Evolutionary conservation across 805 yeast genomes (phyloP), one percentile per base, ranked within the genome.

Genomic region (Blastobotrys muscicola): DNA sequence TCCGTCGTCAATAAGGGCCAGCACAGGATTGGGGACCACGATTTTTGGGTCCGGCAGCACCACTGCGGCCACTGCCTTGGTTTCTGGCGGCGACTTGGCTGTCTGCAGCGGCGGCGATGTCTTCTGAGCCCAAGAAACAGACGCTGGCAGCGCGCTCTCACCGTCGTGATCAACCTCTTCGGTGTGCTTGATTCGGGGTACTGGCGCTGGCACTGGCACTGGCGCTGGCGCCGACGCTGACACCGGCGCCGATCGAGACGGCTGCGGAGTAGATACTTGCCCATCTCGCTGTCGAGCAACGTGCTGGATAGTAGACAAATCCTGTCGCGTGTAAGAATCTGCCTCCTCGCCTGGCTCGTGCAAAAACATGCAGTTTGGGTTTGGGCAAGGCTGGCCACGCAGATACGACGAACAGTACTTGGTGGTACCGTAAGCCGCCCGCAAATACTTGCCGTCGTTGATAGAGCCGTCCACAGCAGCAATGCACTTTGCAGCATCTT

Each of bases 331-430:
- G 66, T 85, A 90, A 8, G 95, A 83, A 57, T 92, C 98, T 1
- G 97, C 97, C 63, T 92, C 98, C 69, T 92, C 99, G 46, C 99
- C 98, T 5, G 98, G 98, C 65, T 92, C 98, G 62, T 92, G 99
- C 56, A 92, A 72, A 58, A 92, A 92, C 98, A 92, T 92, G 72
- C 99, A 92, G 59, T 87, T 86, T 49, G 97, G 97, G 65, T 92
- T 92, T 47, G 95, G 98, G 67, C 99, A 92, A 8, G 92, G 82
- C 61, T 85, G 94, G 32, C 96, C 97, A 53, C 97, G 75, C 50
- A 92, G 68, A 60, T 92, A 92, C 2, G 95, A 82, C n/a, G 95
- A 85, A 63, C 99, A 92, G 68, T 92, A 92, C 64, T 92, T 92
- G 9, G 99, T 92, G 3, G 98, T 92, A 60, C 99, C 99, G 62